phyloP scores from a whole-genome alignment of 495 filamentous ascomycete species.

The Penicillium cosmopolitanum region DNA sequence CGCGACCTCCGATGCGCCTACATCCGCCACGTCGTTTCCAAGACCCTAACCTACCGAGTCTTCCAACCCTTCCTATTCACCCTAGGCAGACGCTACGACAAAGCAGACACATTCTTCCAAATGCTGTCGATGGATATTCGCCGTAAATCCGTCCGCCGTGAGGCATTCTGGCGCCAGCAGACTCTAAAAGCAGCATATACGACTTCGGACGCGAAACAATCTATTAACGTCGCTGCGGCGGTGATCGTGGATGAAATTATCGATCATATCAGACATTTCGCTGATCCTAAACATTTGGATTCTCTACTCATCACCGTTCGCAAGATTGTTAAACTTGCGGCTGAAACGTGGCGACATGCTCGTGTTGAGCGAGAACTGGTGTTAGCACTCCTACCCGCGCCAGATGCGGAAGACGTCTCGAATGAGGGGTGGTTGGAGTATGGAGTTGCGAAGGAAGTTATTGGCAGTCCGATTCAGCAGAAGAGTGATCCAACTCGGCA shows the following conservation, averaged over 20 bases:
- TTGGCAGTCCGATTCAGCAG: slow-evolving; percentile 5
- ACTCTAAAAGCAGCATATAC: slow-evolving; percentile 68
- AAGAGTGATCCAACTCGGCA: slow-evolving; percentile 39
- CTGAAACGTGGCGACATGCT: slow-evolving; percentile 67
- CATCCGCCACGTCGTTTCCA: slow-evolving; percentile 62
- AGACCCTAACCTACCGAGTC: slow-evolving; percentile 62
- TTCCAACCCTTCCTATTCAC: slow-evolving; percentile 70
- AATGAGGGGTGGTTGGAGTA: slow-evolving; percentile 56
- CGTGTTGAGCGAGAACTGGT: slow-evolving; percentile 66
- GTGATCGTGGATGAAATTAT: slow-evolving; percentile 66
- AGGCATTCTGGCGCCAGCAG: slow-evolving; percentile 67
- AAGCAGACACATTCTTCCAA: slow-evolving; percentile 64
- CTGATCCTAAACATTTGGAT: slow-evolving; percentile 58
- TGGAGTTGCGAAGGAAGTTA: slow-evolving; percentile 26
- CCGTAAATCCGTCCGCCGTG: slow-evolving; percentile 62
- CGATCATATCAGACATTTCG: slow-evolving; percentile 60
- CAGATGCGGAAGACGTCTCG: slow-evolving; percentile 42
- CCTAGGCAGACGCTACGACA: slow-evolving; percentile 62
- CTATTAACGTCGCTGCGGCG: slow-evolving; percentile 61
- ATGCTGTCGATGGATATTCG: slow-evolving; percentile 65
- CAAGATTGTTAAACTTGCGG: slow-evolving; percentile 64
- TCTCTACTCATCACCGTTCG: slow-evolving; percentile 53
- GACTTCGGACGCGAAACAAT: slow-evolving; percentile 62
- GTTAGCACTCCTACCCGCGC: slow-evolving; percentile 54
- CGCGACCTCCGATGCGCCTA: slow-evolving; percentile 62